Base-by-base conservation (phyloP, 2,329 filamentous ascomycete species). In the Keithomyces neogunnii region DNA sequence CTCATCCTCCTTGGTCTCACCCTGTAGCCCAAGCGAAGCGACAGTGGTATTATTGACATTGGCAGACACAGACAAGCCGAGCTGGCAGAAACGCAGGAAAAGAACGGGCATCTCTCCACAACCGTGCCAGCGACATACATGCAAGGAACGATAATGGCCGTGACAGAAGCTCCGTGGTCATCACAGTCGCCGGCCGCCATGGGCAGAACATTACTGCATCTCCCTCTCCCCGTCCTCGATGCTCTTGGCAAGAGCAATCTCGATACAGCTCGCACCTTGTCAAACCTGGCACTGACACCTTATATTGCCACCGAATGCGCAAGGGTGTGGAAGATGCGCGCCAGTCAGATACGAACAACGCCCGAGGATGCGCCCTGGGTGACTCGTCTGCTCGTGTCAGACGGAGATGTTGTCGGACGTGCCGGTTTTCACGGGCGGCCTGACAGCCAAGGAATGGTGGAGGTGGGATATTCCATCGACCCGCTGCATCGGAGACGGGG, bases 391-490 rank as follows among this genome's bases (percentile, higher is more conserved):
- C 19, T 48, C 4, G 6, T 48, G 5, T 19, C n/a, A 2, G 29
- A 26, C n/a, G 33, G 46, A 13, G 13, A 19, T 5, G 46, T 39
- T 28, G 46, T 48, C n/a, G 33, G 46, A 38, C 46, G 46, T 7
- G 46, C 46, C n/a, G 46, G 46, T 10, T 48, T 48, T 48, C 46
- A 38, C 19, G 45, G 45, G 7, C 11, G 19, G n/a, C 45, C 30
- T 46, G 45, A 46, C 32, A 31, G 8, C 29, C 9, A 46, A 7
- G 45, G 45, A 7, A 46, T 46, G 45, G 45, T 46, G 3, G 45
- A 46, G 35, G 45, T 46, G n/a, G 45, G 45, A 29, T 46, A 46
- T 31, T 46, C 45, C 6, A 26, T 46, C 3, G 45, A 46, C 26
- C 45, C 45, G 35, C 45, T n/a, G 45, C 26, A 32, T 26, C 45